Evolutionary conservation across 192 early-diverging fungal genomes (phyloP).

Genomic region (Backusella morwellensis): DNA sequence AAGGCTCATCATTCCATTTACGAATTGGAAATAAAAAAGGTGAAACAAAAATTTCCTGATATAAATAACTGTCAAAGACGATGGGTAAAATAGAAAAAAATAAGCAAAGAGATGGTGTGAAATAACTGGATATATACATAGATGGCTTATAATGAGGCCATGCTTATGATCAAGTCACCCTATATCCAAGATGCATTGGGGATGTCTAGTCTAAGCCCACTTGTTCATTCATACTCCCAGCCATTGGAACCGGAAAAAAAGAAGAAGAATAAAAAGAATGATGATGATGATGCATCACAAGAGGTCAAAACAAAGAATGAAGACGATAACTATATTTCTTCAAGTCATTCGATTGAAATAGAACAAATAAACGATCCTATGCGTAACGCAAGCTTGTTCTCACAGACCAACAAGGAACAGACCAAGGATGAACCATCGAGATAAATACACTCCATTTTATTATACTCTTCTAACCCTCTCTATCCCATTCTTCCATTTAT

Average conservation of each 20-base stretch:
- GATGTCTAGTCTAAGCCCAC: constrained; percentile 11
- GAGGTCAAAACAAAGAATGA: not conserved
- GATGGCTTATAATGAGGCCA: constrained; percentile 7
- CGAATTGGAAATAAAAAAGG: not conserved
- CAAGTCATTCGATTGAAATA: not conserved
- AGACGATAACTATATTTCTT: not conserved
- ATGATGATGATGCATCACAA: not conserved
- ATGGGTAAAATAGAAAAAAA: constrained; percentile 6
- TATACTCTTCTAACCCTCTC: not conserved
- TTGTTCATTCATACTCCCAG: not conserved
- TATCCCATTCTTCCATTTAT: too few relatives aligned
- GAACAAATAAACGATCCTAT: not conserved
- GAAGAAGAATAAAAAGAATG: not conserved
- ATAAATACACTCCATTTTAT: not conserved
- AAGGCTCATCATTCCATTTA: not conserved
- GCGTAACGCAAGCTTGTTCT: not conserved
- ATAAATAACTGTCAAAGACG: not conserved
- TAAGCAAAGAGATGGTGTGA: not conserved
- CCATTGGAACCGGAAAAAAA: not conserved
- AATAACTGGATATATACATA: not conserved
- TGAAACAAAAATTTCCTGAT: not conserved
- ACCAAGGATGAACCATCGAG: not conserved
- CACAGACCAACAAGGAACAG: not conserved
- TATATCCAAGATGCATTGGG: not conserved
- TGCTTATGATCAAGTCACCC: not conserved